Conservation (phyloP, 2,329 filamentous ascomycete species). For the Albophoma yamanashiensis region DNA sequence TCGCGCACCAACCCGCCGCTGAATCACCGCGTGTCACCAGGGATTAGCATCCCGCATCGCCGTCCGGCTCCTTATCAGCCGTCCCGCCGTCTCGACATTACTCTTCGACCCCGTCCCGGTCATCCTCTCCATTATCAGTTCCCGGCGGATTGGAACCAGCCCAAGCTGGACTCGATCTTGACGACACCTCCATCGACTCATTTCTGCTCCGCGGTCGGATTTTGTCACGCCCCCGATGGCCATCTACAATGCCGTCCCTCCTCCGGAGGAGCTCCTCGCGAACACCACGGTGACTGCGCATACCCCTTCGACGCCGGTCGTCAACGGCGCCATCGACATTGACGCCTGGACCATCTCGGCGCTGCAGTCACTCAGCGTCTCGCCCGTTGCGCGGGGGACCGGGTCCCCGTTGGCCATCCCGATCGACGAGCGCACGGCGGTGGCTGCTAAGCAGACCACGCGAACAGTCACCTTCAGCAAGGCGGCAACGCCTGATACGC, state of each 20-base stretch:
- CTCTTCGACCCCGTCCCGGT: not conserved
- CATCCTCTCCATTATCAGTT: not conserved
- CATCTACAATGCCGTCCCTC: constrained; percentile 42
- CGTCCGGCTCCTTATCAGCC: not conserved
- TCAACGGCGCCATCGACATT: constrained; percentile 37
- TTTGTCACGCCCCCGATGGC: constrained; percentile 26
- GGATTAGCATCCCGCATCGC: not conserved
- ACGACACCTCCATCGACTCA: not conserved
- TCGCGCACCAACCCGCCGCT: constrained; percentile 3
- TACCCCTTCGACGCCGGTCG: constrained; percentile 14
- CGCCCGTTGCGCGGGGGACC: constrained; percentile 45
- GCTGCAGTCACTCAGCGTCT: constrained; percentile 43
- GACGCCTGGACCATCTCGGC: constrained; percentile 57
- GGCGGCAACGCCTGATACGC: constrained; percentile 18
- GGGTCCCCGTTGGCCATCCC: constrained; percentile 62
- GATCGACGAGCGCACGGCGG: constrained; percentile 45
- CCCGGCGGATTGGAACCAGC: not conserved
- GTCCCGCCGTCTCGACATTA: not conserved
- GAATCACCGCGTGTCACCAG: constrained; percentile 11
- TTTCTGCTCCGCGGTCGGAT: not conserved
- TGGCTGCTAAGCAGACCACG: constrained; percentile 1
- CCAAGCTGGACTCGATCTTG: not conserved
- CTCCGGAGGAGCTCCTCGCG: constrained; percentile 23
- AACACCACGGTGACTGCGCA: constrained; percentile 8
- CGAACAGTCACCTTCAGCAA: constrained; percentile 11